Conservation (phyloP, 2,329 filamentous ascomycete genomes). For the Fusarium brevicatenulatum region DNA sequence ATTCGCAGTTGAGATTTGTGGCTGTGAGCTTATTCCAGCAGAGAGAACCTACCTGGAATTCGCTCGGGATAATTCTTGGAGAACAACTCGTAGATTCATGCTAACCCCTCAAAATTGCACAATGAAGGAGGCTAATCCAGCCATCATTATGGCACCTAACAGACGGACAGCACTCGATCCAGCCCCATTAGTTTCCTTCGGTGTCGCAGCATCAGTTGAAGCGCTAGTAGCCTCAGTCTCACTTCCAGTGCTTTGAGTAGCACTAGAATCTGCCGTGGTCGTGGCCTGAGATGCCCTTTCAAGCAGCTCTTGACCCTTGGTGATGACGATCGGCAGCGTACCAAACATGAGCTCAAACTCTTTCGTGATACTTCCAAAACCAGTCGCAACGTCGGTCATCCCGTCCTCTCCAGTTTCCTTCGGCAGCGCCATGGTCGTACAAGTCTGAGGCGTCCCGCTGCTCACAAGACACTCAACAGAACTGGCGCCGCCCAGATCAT, state of each 20-base stretch:
- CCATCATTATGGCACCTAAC: neutral
- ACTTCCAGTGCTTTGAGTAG: neutral
- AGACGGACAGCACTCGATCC: neutral
- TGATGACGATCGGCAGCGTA: neutral
- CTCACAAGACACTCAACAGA: slow-evolving; percentile 8
- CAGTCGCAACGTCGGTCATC: neutral
- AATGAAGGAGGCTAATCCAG: neutral
- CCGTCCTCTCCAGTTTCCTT: neutral
- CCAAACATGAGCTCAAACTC: neutral
- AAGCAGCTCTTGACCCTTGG: neutral
- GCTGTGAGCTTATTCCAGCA: too few relatives aligned
- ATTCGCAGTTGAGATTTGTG: too few relatives aligned
- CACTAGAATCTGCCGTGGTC: neutral
- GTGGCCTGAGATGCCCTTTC: neutral
- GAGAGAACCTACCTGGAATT: too few relatives aligned
- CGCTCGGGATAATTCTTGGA: too few relatives aligned
- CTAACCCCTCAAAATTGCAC: neutral
- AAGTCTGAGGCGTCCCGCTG: neutral
- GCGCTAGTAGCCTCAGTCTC: neutral
- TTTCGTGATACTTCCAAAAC: neutral
- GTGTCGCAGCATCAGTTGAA: neutral
- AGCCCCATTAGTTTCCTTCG: neutral
- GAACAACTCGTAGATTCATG: neutral
- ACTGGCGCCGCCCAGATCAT: neutral
- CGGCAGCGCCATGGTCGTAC: neutral